phyloP scores from a whole-genome alignment of 2,329 filamentous ascomycete species.

The Cladophialophora exuberans region DNA sequence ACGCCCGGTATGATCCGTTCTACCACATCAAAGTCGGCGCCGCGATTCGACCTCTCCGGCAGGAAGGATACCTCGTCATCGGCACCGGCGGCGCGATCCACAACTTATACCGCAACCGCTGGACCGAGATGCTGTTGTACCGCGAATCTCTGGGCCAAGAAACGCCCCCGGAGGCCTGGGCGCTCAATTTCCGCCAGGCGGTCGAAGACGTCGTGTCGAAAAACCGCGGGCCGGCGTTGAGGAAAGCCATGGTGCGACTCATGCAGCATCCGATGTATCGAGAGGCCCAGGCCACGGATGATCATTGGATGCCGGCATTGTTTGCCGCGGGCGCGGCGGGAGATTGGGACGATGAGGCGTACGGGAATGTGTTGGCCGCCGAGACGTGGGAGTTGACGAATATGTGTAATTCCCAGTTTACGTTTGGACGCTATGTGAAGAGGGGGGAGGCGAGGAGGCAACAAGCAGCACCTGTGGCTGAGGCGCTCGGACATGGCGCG shows the following conservation, averaged over 20 bases:
- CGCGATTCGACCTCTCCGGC: conserved; percentile 59
- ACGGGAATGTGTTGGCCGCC: conserved; percentile 51
- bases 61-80: conserved; percentile 61
- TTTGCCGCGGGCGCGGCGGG: conserved; percentile 64
- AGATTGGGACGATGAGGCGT: conserved; percentile 50
- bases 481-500: neutral
- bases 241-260: conserved; percentile 60
- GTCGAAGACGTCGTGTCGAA: conserved; percentile 63
- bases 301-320: conserved; percentile 69
- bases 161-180: conserved; percentile 61
- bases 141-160: conserved; percentile 66
- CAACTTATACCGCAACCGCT: conserved; percentile 70
- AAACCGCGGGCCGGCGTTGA: conserved; percentile 57
- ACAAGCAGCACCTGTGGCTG: neutral
- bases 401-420: conserved; percentile 66
- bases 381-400: conserved; percentile 64
- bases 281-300: conserved; percentile 70
- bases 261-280: conserved; percentile 70
- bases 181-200: conserved; percentile 67
- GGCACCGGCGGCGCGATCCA: conserved; percentile 68
- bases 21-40: conserved; percentile 62
- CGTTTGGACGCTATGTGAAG: conserved; percentile 48
- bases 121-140: conserved; percentile 67
- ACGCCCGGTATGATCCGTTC: conserved; percentile 60
- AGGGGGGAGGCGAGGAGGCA: neutral